Conservation (phyloP, 306 rosid genomes). For the Quercus parvula region DNA sequence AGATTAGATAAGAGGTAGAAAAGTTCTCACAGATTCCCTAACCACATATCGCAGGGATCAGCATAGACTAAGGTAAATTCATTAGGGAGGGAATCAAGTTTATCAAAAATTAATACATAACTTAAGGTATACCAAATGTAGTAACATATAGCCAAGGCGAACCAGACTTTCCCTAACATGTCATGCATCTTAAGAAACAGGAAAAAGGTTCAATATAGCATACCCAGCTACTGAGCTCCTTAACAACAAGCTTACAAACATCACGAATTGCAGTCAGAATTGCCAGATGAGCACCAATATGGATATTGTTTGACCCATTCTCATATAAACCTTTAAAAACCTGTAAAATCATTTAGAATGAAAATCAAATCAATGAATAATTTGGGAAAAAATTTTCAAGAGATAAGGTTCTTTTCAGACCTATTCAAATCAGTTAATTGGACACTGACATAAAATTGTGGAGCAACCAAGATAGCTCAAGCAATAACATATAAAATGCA, state of each 20-base stretch:
- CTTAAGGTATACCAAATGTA: not conserved
- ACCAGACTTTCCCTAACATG: not conserved
- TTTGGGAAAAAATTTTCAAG: not conserved
- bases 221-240: conserved; percentile 98
- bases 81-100: not conserved
- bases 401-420: not conserved
- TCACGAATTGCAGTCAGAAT: conserved; percentile 91
- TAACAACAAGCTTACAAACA: conserved; percentile 98
- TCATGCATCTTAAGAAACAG: not conserved
- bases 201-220: conserved; percentile 20
- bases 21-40: not conserved
- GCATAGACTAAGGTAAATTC: not conserved
- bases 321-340: conserved; percentile 87
- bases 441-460: not conserved
- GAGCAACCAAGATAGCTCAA: conserved; percentile 11
- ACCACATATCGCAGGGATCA: not conserved
- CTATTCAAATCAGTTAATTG: conserved; percentile 8
- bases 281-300: conserved; percentile 76
- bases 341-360: conserved; percentile 29
- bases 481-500: not conserved
- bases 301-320: conserved; percentile 66
- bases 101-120: not conserved
- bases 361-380: not conserved
- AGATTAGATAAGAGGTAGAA: not conserved
- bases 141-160: not conserved